A percentile compares a stretch with the other conserved stretches of the same genome.
phyloP scores from a whole-genome alignment of 1,284 basidiomycete species.

The Phylloboletellus chloephorus region DNA sequence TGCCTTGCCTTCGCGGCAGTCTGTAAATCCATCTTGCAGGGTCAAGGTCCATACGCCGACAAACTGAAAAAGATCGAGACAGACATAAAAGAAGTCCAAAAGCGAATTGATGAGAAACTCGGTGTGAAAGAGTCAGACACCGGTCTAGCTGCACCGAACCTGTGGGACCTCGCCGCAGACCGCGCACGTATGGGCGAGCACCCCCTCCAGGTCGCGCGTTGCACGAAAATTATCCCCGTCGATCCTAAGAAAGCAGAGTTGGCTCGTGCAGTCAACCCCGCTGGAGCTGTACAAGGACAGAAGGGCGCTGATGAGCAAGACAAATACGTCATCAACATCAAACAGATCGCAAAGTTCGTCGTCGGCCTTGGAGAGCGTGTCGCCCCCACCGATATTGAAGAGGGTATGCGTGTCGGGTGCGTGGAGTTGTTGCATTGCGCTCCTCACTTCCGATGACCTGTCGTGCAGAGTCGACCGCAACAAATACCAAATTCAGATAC shows the following conservation, averaged over 20 bases:
- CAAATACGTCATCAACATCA: slow-evolving; percentile 99
- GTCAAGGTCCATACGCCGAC: slow-evolving; percentile 94
- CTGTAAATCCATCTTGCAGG: slow-evolving; percentile 45
- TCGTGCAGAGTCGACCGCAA: slow-evolving; percentile 74
- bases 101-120: slow-evolving; percentile 95
- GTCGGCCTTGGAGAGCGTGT: slow-evolving; percentile 96
- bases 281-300: slow-evolving; percentile 75
- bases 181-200: slow-evolving; percentile 89
- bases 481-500: slow-evolving; percentile 99
- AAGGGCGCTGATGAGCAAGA: slow-evolving; percentile 95
- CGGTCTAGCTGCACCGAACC: slow-evolving; percentile 91
- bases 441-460: not conserved
- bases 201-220: slow-evolving; percentile 93
- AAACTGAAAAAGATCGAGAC: slow-evolving; percentile 86
- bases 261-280: slow-evolving; percentile 66
- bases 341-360: slow-evolving; percentile 99
- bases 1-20: not conserved
- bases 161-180: slow-evolving; percentile 92
- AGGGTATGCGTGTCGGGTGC: slow-evolving; percentile 99
- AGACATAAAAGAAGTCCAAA: slow-evolving; percentile 96
- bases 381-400: slow-evolving; percentile 97
- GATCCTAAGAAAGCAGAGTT: slow-evolving; percentile 68
- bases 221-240: slow-evolving; percentile 95
- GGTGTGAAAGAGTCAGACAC: slow-evolving; percentile 99
- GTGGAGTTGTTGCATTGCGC: slow-evolving; percentile 12